Evolutionary conservation across 2,329 filamentous ascomycete species (phyloP), one percentile per base, ranked within the genome.

Genomic region (Gaeumannomyces sp.): DNA sequence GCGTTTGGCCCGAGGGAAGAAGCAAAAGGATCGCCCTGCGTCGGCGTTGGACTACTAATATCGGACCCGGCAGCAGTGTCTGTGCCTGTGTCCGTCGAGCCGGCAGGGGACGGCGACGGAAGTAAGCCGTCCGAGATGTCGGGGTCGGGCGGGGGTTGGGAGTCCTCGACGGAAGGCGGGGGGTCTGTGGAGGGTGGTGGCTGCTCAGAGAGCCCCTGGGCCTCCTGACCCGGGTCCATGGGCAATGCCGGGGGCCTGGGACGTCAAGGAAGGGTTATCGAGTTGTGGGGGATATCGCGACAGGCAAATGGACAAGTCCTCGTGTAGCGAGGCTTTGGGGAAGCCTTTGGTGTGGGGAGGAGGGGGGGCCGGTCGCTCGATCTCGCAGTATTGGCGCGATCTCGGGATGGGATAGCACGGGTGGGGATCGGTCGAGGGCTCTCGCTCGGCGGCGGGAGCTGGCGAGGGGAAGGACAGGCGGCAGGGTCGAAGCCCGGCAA

Each of bases 31-130:
- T 63, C 53, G 25, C 19, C 45, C n/a, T 63, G 64, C 4, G 61
- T 64, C 28, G 61, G 62, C 11, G 59, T 66, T 25, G 59, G 59
- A 45, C 31, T 65, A 61, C 61, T 62, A 19, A 50, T 28, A 29
- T 35, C n/a, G 10, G 64, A 63, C 11, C 35, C 61, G 22, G 35
- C 50, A 25, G 64, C 64, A 16, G 25, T 56, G 16, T 60, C 61
- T 16, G 56, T 59, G 31, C 60, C 64, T 3, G 25, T 56, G 10
- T 60, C 64, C 16, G 56, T 59, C 13, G 61, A 59, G 10, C 59
- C 38, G 50, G 59, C 53, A 22, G 62, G 62, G 16, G 56, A 64
- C 2, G 62, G 45, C 45, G 45, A 53, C 22, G 45, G 45, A 25
- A n/a, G 19, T 8, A 56, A 57, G 27, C 6, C 13, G 38, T 27